A percentile compares a stretch with the other conserved stretches of the same genome.
These are phyloP conservation scores for Chamaecrista fasciculata DNA, from an alignment of 306 rosid species.

Conservation along the genomic window DNA sequence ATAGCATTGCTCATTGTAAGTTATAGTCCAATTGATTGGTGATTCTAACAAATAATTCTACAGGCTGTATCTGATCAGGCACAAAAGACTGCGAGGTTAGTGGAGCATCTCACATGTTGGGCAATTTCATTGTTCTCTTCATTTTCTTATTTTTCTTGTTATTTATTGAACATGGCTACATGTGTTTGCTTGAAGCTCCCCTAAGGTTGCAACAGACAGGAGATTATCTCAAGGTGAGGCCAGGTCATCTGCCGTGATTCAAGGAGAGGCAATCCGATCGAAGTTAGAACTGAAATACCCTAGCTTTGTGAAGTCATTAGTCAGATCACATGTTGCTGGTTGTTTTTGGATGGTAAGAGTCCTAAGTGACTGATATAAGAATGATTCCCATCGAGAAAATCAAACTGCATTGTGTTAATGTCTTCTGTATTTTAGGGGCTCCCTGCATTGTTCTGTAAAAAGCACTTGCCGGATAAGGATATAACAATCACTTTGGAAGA, in stretches of 20 bases:
- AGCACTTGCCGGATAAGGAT: conserved; percentile 67
- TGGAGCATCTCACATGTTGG: conserved; percentile 19
- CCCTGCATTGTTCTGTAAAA: conserved; percentile 73
- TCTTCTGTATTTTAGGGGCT: conserved; percentile 49
- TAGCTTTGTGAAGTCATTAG: conserved; percentile 87
- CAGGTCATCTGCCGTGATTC: conserved; percentile 72
- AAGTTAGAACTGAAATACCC: conserved; percentile 49
- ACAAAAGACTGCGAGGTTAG: conserved; percentile 55
- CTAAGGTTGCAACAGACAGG: conserved; percentile 42
- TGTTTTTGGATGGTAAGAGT: conserved; percentile 87
- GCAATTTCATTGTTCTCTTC: neutral
- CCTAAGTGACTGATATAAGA: neutral
- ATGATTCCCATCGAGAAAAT: neutral
- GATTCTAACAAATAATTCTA: conserved; percentile 37
- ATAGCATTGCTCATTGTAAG: neutral
- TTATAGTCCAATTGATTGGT: conserved; percentile 14
- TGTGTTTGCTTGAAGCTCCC: conserved; percentile 43
- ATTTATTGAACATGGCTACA: conserved; percentile 14
- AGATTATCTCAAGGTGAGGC: conserved; percentile 61
- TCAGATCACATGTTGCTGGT: conserved; percentile 83
- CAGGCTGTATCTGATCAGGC: conserved; percentile 48
- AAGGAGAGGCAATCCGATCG: conserved; percentile 60
- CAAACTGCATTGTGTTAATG: conserved; percentile 2
- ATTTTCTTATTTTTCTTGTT: neutral
- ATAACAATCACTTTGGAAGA: conserved; percentile 66